Evolutionary conservation across 345 rosid species (phyloP).

Genomic region (Aquilaria sinensis): DNA sequence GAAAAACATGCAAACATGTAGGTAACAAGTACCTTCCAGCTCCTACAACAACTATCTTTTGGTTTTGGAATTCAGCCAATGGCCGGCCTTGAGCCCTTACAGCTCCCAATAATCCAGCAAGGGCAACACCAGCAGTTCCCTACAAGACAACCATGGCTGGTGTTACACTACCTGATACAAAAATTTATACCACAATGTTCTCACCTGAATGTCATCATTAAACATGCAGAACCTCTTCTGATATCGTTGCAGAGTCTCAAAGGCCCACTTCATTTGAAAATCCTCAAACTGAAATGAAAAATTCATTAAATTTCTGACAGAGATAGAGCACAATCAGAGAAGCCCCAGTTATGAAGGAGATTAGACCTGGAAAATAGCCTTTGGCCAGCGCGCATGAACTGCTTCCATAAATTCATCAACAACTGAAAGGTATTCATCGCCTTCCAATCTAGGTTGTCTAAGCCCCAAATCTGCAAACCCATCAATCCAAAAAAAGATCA

Average conservation of each 20-base stretch:
- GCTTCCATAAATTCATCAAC: slow-evolving; percentile 99
- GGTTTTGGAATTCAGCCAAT: slow-evolving; percentile 71
- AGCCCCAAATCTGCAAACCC: slow-evolving; percentile 94
- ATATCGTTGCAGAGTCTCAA: slow-evolving; percentile 85
- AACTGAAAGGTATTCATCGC: slow-evolving; percentile 79
- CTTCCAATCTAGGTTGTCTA: slow-evolving; percentile 89
- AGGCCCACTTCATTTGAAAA: slow-evolving; percentile 99
- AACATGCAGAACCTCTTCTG: slow-evolving; percentile 91
- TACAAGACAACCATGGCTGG: slow-evolving; percentile 21
- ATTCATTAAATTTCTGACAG: slow-evolving; percentile 24
- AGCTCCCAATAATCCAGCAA: slow-evolving; percentile 89
- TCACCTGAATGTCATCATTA: slow-evolving; percentile 96
- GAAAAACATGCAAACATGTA: too few species aligned
- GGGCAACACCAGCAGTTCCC: slow-evolving; percentile 99
- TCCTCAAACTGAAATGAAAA: slow-evolving; percentile 69
- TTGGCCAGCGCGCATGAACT: slow-evolving; percentile 87
- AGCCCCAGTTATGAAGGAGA: slow-evolving; percentile 16
- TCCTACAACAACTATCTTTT: slow-evolving; percentile 98
- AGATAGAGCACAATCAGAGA: slow-evolving; percentile 13
- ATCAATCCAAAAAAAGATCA: slow-evolving; percentile 19
- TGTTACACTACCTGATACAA: slow-evolving; percentile 1
- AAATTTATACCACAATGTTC: slow-evolving; percentile 1
- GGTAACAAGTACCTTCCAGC: slow-evolving; percentile 81
- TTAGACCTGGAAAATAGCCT: slow-evolving; percentile 87
- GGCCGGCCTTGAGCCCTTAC: slow-evolving; percentile 95